phyloP scores from a whole-genome alignment of 2,329 filamentous ascomycete species.

The Stemphylium lycopersici region DNA sequence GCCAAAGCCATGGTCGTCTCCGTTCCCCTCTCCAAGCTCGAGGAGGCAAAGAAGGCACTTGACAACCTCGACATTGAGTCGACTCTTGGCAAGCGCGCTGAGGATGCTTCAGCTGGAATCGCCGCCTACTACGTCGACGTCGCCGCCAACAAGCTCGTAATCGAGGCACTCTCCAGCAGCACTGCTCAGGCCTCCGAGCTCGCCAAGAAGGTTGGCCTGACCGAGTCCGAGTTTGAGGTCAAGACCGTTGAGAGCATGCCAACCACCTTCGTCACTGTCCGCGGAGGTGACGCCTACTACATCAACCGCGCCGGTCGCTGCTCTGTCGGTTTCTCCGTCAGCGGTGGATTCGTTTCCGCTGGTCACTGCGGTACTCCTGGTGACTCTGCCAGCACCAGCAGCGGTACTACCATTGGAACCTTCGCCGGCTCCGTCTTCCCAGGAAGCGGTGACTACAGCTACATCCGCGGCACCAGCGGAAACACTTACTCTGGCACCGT shows the following conservation, averaged over 20 bases:
- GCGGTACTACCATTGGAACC: conserved; percentile 43
- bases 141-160: conserved; percentile 50
- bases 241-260: conserved; percentile 43
- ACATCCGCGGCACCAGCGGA: conserved; percentile 45
- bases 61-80: conserved; percentile 44
- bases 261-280: conserved; percentile 45
- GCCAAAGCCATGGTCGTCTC: conserved; percentile 44
- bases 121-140: conserved; percentile 52
- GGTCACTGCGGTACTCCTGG: conserved; percentile 50
- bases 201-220: conserved; percentile 48
- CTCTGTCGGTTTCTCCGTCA: conserved; percentile 52
- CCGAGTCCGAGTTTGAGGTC: conserved; percentile 48
- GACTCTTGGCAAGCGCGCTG: conserved; percentile 31
- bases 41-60: conserved; percentile 49
- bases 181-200: conserved; percentile 45
- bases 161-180: conserved; percentile 48
- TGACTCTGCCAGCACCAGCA: conserved; percentile 39
- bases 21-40: conserved; percentile 47
- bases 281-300: conserved; percentile 50
- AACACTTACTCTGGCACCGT: conserved; percentile 37
- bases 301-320: conserved; percentile 42
- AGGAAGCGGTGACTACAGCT: conserved; percentile 48
- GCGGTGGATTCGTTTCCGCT: conserved; percentile 50
- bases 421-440: conserved; percentile 51
- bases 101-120: conserved; percentile 34